Evolutionary conservation across 345 rosid species (phyloP), one percentile per base, ranked within the genome.

Genomic region (Rhizophora mangle): DNA sequence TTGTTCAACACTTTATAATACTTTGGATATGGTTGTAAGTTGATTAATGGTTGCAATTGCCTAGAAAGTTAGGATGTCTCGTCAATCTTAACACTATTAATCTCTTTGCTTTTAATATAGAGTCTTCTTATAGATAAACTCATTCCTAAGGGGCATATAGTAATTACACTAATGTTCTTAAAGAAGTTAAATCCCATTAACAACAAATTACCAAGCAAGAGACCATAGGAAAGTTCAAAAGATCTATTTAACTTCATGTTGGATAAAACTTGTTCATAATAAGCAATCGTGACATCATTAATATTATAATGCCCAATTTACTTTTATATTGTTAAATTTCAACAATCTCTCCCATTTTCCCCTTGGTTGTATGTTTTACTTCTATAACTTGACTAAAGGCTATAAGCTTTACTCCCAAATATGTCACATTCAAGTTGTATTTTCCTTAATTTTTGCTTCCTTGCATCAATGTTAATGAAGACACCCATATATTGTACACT

Each of bases 81-180:
- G 60, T 82, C 88, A 47, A 74, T 93, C 78, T 97, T 96, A 63
- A 93, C 97, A 77, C 98, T 97, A 70, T 90, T 93, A 43, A 93
- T 72, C 82, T 89, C 93, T 85, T 87, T 90, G 30, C 97, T 93
- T 74, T 93, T 92, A 53, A 93, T 91, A 26, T 93, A 93, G 53
- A 91, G 96, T 69, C 98, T 89, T 76, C 97, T 90, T 31, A 93
- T 92, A 66, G 92, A 93, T 37, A 93, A 96, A 59, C 92, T 97
- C 97, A 89, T 90, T 57, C 93, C 94, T 76, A 90, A 89, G 57
- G 97, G 97, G 54, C 93, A 93, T 1, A 93, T 96, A 49, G 94
- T 91, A 54, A 93, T 82, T 26, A 93, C 97, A 10, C 98, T 86
- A 63, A 90, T 80, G 79, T 89, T 84, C 69, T 90, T 87, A 8